Percentiles rank a stretch among this genome's conserved stretches.
These are phyloP conservation scores for Pseudogymnoascus sp. DNA, from an alignment of 2,329 filamentous ascomycete species.

Conservation along the genomic window DNA sequence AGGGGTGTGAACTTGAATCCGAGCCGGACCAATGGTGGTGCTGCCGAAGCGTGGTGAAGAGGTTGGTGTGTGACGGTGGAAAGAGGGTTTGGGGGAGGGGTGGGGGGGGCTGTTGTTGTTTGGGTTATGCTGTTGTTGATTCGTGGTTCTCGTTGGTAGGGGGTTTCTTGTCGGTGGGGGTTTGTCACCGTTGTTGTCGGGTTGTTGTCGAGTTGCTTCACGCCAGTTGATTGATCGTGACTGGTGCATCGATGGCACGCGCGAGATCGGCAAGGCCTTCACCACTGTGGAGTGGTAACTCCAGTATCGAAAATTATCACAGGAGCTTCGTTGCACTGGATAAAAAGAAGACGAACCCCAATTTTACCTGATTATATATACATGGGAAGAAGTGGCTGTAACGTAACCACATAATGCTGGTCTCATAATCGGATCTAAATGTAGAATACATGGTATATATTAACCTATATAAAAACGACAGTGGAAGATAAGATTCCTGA, in stretches of 20 bases:
- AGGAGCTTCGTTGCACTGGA: too few species aligned
- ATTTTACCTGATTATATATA: too few species aligned
- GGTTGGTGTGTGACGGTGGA: neutral
- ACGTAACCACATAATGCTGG: too few species aligned
- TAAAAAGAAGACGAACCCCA: too few species aligned
- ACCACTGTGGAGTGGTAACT: too few species aligned
- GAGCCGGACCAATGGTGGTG: neutral
- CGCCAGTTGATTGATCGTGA: too few species aligned
- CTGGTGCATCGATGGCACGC: too few species aligned
- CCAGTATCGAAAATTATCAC: too few species aligned
- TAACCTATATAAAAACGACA: neutral
- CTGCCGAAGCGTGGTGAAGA: neutral
- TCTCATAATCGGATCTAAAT: neutral
- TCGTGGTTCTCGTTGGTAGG: neutral
- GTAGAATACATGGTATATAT: neutral
- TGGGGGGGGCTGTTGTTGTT: neutral
- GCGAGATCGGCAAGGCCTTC: too few species aligned
- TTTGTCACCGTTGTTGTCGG: neutral
- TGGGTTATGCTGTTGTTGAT: neutral
- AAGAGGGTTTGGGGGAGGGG: neutral
- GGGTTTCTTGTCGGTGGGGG: neutral
- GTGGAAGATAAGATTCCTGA: neutral
- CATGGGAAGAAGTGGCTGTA: too few species aligned
- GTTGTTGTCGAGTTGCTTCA: neutral
- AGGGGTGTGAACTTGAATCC: neutral